These are phyloP conservation scores for Gastrodia elata DNA, from an alignment of 106 monocot species.

Conservation along the genomic window DNA sequence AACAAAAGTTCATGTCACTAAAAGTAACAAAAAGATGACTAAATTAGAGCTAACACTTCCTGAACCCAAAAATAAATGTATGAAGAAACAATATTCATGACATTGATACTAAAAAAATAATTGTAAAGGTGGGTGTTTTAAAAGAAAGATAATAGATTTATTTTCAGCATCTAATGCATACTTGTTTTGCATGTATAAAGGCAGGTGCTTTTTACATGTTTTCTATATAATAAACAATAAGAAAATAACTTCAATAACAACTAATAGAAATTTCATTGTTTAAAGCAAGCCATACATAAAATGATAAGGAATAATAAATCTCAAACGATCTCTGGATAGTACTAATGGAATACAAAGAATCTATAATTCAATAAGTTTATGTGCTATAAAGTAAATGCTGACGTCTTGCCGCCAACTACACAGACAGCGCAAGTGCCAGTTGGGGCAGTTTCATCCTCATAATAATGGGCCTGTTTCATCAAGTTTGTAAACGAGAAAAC, in stretches of 20 bases:
- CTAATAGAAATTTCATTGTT: not conserved
- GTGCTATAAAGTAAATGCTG: not conserved
- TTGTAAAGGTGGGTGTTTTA: not conserved
- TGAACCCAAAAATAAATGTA: too few species aligned
- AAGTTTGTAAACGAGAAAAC: too few species aligned
- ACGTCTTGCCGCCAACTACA: slow-evolving; percentile 90
- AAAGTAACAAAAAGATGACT: too few species aligned
- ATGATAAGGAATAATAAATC: not conserved
- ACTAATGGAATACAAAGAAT: not conserved
- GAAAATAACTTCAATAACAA: not conserved
- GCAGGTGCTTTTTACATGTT: not conserved
- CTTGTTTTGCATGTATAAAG: too few species aligned
- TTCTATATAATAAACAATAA: not conserved
- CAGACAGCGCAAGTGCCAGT: too few species aligned
- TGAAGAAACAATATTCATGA: not conserved
- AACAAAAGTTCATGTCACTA: too few species aligned
- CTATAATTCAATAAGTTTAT: not conserved
- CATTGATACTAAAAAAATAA: too few species aligned
- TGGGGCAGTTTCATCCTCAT: too few species aligned
- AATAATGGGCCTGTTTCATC: too few species aligned
- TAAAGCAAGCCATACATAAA: not conserved
- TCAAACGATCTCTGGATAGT: not conserved
- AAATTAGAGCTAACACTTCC: too few species aligned
- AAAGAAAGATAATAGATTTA: not conserved
- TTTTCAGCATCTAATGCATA: too few species aligned